Conservation (phyloP, 345 rosid genomes). For the Brassica carinata region DNA sequence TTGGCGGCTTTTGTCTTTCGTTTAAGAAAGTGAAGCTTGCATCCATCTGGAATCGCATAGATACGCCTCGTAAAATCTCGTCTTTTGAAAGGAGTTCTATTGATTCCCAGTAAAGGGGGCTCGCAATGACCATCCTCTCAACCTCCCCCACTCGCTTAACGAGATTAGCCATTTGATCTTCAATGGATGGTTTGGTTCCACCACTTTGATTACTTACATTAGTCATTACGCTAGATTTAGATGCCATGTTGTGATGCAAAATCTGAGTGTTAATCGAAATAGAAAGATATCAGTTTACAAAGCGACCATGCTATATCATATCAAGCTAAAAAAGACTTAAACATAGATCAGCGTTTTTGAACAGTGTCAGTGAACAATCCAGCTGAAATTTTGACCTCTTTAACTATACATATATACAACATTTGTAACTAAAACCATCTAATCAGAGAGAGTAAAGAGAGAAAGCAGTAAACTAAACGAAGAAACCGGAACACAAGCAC, state of each 20-base stretch:
- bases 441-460: neutral
- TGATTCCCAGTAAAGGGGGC: constrained; percentile 17
- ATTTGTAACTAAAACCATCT: too few relatives aligned
- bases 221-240: neutral
- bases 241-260: neutral
- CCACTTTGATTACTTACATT: neutral
- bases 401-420: too few relatives aligned
- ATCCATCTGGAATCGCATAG: constrained; percentile 20
- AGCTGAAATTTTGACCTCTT: neutral
- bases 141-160: constrained; percentile 6
- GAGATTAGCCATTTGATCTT: neutral
- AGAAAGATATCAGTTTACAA: neutral
- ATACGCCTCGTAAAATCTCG: neutral
- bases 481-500: neutral
- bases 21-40: constrained; percentile 16
- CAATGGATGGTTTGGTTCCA: neutral
- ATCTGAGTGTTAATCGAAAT: neutral
- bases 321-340: neutral
- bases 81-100: neutral
- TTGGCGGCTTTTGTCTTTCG: constrained; percentile 3
- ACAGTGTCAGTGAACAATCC: neutral
- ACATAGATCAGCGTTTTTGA: neutral
- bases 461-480: neutral
- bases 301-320: neutral
- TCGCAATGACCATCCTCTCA: neutral